These are phyloP conservation scores for Clarireedia paspali DNA, from an alignment of 2,329 filamentous ascomycete species.

Conservation along the genomic window DNA sequence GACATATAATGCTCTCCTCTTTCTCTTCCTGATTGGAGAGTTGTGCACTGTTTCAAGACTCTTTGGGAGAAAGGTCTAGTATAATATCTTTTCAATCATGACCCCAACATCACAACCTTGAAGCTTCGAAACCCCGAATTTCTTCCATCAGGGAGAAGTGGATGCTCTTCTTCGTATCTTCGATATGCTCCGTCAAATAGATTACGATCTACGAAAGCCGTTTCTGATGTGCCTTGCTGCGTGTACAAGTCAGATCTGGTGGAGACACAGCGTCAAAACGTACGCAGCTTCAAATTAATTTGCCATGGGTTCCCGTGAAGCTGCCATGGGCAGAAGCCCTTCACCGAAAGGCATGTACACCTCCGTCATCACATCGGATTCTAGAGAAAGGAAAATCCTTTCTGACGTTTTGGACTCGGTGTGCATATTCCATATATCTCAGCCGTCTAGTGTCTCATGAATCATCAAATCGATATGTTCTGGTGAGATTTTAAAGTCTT, in stretches of 20 bases:
- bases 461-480: background rate
- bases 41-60: background rate
- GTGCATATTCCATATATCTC: too few relatives aligned
- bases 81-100: background rate
- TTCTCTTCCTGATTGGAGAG: background rate
- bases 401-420: too few relatives aligned
- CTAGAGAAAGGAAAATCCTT: background rate
- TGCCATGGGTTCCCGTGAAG: background rate
- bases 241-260: background rate
- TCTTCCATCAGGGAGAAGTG: background rate
- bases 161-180: background rate
- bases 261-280: background rate
- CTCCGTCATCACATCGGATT: background rate
- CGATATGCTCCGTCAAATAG: background rate
- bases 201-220: constrained; percentile 6
- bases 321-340: background rate
- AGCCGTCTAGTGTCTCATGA: too few relatives aligned
- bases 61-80: background rate
- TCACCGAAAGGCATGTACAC: background rate
- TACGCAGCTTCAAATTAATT: background rate
- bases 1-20: background rate
- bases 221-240: background rate
- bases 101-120: background rate
- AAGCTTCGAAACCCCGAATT: background rate
- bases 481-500: too few relatives aligned